Conservation (phyloP, 208 protist species). For the Leishmania aethiopica region DNA sequence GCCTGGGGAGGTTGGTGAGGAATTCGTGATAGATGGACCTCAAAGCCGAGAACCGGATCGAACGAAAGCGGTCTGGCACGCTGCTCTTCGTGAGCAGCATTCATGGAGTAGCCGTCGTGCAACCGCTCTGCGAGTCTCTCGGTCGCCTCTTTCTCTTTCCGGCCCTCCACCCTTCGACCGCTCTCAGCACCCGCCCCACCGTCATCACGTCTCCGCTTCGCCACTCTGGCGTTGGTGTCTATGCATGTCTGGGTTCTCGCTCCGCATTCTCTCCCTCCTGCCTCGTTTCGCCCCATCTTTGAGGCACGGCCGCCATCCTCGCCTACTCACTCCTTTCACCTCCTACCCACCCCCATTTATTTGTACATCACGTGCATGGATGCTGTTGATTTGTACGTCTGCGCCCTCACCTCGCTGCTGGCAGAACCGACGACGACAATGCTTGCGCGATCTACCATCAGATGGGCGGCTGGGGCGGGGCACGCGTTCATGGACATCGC, state of each 20-base stretch:
- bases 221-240: not conserved
- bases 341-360: not conserved
- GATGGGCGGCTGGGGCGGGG: constrained; percentile 33
- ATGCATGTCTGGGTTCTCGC: not conserved
- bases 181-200: not conserved
- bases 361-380: not conserved
- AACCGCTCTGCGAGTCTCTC: not conserved
- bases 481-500: constrained; percentile 81
- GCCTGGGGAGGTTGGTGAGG: not conserved
- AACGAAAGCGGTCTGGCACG: not conserved
- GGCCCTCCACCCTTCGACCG: not conserved
- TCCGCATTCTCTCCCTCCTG: not conserved
- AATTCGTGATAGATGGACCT: not conserved
- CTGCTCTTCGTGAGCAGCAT: not conserved
- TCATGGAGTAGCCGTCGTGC: not conserved
- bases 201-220: not conserved
- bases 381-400: not conserved
- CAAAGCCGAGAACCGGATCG: not conserved
- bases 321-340: not conserved
- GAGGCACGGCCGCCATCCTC: too few relatives aligned
- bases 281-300: not conserved
- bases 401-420: not conserved
- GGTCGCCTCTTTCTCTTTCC: not conserved
- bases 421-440: constrained; percentile 24
- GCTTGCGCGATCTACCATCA: constrained; percentile 32